Conservation (phyloP, 371 early-diverging fungal species). For the Blyttiomyces sp. region DNA sequence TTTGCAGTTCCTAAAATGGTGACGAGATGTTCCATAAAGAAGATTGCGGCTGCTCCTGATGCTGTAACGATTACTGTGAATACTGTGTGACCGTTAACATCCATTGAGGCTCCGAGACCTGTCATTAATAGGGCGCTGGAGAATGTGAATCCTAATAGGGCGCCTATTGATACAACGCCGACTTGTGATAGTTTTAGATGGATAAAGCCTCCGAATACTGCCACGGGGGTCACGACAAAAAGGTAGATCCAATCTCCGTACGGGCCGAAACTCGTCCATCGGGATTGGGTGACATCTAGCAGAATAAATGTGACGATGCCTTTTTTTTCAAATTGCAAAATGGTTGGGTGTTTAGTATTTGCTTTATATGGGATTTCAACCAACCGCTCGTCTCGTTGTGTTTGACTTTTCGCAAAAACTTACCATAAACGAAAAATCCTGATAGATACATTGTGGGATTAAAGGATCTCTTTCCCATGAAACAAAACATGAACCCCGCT, state of each 20-base stretch:
- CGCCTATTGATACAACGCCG: conserved; percentile 15
- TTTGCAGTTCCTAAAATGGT: conserved; percentile 60
- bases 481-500: conserved; percentile 19
- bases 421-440: conserved; percentile 23
- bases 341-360: neutral
- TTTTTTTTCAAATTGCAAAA: too few species aligned
- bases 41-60: conserved; percentile 27
- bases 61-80: conserved; percentile 5
- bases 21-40: conserved; percentile 52
- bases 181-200: conserved; percentile 5
- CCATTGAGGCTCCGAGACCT: conserved; percentile 20
- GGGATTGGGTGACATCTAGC: conserved; percentile 13
- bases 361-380: neutral
- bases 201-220: conserved; percentile 19
- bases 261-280: conserved; percentile 22
- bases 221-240: neutral
- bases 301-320: conserved; percentile 10
- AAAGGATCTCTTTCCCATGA: conserved; percentile 25
- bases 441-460: conserved; percentile 17
- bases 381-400: neutral
- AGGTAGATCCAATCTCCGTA: conserved; percentile 25
- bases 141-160: conserved; percentile 21
- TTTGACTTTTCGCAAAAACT: neutral
- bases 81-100: conserved; percentile 14
- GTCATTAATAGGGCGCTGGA: conserved; percentile 19